These are phyloP conservation scores for Aspergillus cejpii DNA, from an alignment of 2,329 filamentous ascomycete species.

Conservation along the genomic window DNA sequence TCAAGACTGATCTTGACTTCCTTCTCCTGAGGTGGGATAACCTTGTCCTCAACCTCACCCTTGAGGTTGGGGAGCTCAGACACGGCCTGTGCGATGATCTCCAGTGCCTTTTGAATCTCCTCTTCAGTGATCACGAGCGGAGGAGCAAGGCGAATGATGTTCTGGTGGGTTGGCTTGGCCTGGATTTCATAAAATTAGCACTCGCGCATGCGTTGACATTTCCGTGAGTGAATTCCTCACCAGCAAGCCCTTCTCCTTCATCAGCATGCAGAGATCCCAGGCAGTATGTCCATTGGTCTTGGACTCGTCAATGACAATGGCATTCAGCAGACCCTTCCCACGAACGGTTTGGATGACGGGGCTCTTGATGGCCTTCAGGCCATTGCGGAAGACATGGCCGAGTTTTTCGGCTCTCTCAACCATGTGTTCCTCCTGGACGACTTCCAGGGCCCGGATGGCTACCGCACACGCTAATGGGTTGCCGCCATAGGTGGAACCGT, in stretches of 20 bases:
- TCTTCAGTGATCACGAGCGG: conserved; percentile 89
- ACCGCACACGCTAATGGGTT: conserved; percentile 95
- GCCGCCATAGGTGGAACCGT: conserved; percentile 96
- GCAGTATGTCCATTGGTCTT: conserved; percentile 79
- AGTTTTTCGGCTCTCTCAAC: conserved; percentile 73
- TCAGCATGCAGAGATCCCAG: conserved; percentile 92
- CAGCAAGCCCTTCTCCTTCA: conserved; percentile 91
- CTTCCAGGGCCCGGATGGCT: conserved; percentile 87
- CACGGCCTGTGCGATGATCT: conserved; percentile 74
- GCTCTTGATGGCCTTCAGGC: conserved; percentile 66
- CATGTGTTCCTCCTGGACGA: conserved; percentile 86
- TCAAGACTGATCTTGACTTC: conserved; percentile 55
- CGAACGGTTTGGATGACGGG: conserved; percentile 76
- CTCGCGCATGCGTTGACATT: background rate
- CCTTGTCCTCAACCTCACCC: conserved; percentile 49
- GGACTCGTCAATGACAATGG: conserved; percentile 88
- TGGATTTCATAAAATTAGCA: conserved; percentile 34
- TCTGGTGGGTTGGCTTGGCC: conserved; percentile 97
- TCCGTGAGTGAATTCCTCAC: conserved; percentile 55
- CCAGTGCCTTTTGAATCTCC: conserved; percentile 69
- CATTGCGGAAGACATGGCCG: conserved; percentile 75
- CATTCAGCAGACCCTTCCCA: conserved; percentile 91
- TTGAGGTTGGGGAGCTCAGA: conserved; percentile 67
- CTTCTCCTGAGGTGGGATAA: conserved; percentile 56
- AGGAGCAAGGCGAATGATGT: conserved; percentile 97